Conservation (phyloP, 2,329 filamentous ascomycete genomes). For the Aspergillus persii region DNA sequence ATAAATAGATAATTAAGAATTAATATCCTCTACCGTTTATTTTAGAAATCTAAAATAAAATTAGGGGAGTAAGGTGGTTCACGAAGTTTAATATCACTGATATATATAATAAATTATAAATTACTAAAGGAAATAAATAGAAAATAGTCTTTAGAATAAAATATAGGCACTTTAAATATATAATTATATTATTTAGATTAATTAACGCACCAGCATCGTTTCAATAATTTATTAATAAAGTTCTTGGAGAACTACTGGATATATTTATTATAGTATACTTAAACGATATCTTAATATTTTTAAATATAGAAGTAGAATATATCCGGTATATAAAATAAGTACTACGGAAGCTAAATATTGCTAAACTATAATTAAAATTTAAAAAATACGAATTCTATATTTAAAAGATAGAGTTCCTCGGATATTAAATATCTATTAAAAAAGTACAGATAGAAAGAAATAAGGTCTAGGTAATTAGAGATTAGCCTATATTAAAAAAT, state of each 20-base stretch:
- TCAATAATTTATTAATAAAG: background rate
- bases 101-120: slow-evolving; percentile 18
- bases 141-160: slow-evolving; percentile 29
- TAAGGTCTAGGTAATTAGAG: background rate
- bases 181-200: slow-evolving; percentile 30
- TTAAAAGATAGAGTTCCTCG: background rate
- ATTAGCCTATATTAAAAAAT: background rate
- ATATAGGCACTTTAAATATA: slow-evolving; percentile 29
- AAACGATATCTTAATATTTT: slow-evolving; percentile 5
- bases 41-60: slow-evolving; percentile 5
- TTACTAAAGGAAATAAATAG: slow-evolving; percentile 28
- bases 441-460: background rate
- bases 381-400: slow-evolving; percentile 4
- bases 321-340: background rate
- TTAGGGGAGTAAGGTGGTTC: slow-evolving; percentile 6
- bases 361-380: background rate
- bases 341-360: background rate
- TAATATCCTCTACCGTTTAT: slow-evolving; percentile 4
- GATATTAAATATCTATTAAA: background rate
- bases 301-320: background rate
- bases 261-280: slow-evolving; percentile 2
- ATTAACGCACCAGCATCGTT: slow-evolving; percentile 9
- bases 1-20: slow-evolving; percentile 6
- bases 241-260: background rate
- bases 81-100: slow-evolving; percentile 14